phyloP scores from a whole-genome alignment of 805 yeast species.

The Sugiyamaella chiloensis region DNA sequence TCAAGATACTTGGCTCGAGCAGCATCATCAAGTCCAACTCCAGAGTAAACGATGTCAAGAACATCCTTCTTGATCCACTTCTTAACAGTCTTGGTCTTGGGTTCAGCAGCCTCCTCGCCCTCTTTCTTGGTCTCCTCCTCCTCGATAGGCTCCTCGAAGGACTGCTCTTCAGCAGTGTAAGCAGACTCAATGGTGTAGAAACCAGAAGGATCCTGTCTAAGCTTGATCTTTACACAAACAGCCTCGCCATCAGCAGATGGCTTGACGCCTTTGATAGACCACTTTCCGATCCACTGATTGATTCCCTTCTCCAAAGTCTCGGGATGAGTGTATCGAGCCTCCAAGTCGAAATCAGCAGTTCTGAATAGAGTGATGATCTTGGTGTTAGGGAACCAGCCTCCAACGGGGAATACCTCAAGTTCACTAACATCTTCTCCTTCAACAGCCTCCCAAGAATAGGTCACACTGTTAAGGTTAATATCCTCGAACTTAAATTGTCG shows the following conservation, averaged over 20 bases:
- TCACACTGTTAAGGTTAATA: constrained; percentile 83
- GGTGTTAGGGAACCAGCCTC: constrained; percentile 90
- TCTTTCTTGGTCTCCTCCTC: constrained; percentile 33
- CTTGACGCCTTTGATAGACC: constrained; percentile 83
- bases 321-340: constrained; percentile 80
- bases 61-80: constrained; percentile 90
- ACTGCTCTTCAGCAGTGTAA: constrained; percentile 87
- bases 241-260: constrained; percentile 67
- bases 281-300: constrained; percentile 66
- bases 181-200: constrained; percentile 92
- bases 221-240: constrained; percentile 85
- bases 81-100: constrained; percentile 85
- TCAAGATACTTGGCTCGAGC: constrained; percentile 66
- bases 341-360: constrained; percentile 79
- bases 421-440: constrained; percentile 85
- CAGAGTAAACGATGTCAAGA: constrained; percentile 56
- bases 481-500: constrained; percentile 99
- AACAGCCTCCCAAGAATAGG: constrained; percentile 92
- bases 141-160: constrained; percentile 79
- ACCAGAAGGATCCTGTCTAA: constrained; percentile 97
- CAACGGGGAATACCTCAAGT: constrained; percentile 95
- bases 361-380: constrained; percentile 93
- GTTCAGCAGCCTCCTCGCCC: constrained; percentile 49
- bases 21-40: constrained; percentile 56
- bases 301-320: constrained; percentile 70